phyloP scores from a whole-genome alignment of 176 grass and related monocot genomes.

The Puccinellia tenuiflora region DNA sequence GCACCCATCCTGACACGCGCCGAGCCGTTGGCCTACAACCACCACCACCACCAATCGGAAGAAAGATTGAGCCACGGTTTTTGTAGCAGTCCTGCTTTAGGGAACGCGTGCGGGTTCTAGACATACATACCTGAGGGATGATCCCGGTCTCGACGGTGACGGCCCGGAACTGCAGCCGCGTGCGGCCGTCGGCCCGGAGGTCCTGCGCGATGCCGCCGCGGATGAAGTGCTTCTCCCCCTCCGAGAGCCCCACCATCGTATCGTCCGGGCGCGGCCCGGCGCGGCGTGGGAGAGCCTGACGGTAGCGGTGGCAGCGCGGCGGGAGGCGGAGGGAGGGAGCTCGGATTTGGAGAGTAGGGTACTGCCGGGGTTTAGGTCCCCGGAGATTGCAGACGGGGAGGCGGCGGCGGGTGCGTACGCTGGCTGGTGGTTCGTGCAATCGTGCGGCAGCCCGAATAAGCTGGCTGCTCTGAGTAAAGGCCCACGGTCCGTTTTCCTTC shows the following conservation, averaged over 20 bases:
- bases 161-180: conserved; percentile 62
- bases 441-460: not conserved
- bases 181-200: conserved; percentile 64
- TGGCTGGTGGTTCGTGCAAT: not conserved
- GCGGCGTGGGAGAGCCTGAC: not conserved
- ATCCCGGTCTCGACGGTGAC: conserved; percentile 68
- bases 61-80: not conserved
- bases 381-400: not conserved
- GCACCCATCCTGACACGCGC: conserved; percentile 64
- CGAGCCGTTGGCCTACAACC: conserved; percentile 67
- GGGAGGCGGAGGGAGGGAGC: not conserved
- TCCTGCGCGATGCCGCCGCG: conserved; percentile 60
- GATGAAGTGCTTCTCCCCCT: conserved; percentile 76
- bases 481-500: not conserved
- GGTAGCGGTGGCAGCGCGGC: not conserved
- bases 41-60: not conserved
- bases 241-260: conserved; percentile 73
- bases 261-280: not conserved
- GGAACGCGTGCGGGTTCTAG: not conserved
- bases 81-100: not conserved
- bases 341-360: not conserved
- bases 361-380: not conserved
- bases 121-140: conserved; percentile 60
- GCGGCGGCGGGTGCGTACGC: not conserved
- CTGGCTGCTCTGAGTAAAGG: not conserved